Evolutionary conservation across 148 eudicot species (phyloP).

Genomic region (Chenopodium suecicum): DNA sequence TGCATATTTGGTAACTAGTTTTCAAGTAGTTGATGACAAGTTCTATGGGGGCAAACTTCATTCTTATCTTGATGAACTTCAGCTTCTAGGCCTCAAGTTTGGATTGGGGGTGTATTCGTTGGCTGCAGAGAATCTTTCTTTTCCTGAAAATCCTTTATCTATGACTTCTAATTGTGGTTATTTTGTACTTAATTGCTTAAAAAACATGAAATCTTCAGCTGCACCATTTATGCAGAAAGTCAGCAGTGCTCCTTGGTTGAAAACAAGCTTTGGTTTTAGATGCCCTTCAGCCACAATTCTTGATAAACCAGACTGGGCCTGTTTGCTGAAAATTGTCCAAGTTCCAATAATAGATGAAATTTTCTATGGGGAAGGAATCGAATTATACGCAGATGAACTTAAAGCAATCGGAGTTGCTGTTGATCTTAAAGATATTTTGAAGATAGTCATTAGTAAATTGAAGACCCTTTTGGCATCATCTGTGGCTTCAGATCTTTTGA

Average conservation of each 20-base stretch:
- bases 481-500: slow-evolving; percentile 1
- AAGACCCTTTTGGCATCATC: slow-evolving; percentile 9
- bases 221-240: slow-evolving; percentile 21
- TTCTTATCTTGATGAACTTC: slow-evolving; percentile 23
- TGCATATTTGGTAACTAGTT: slow-evolving; percentile 7
- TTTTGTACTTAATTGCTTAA: slow-evolving; percentile 28
- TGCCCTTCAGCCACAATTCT: slow-evolving; percentile 21
- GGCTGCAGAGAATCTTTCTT: slow-evolving; percentile 4
- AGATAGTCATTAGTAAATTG: slow-evolving; percentile 14
- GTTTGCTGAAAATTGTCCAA: not conserved
- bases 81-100: slow-evolving; percentile 16
- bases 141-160: slow-evolving; percentile 13
- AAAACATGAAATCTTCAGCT: not conserved
- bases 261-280: slow-evolving; percentile 19
- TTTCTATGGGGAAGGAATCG: slow-evolving; percentile 18
- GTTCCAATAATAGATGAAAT: slow-evolving; percentile 19
- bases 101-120: slow-evolving; percentile 16
- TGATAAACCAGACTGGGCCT: slow-evolving; percentile 10
- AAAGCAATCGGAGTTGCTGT: slow-evolving; percentile 21
- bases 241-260: slow-evolving; percentile 18
- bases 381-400: slow-evolving; percentile 11
- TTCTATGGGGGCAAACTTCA: slow-evolving; percentile 27
- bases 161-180: slow-evolving; percentile 19
- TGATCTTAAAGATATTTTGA: slow-evolving; percentile 17
- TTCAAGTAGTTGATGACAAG: slow-evolving; percentile 19